Base-by-base conservation (phyloP, 2,329 filamentous ascomycete species). In the Shiraia sp. region DNA sequence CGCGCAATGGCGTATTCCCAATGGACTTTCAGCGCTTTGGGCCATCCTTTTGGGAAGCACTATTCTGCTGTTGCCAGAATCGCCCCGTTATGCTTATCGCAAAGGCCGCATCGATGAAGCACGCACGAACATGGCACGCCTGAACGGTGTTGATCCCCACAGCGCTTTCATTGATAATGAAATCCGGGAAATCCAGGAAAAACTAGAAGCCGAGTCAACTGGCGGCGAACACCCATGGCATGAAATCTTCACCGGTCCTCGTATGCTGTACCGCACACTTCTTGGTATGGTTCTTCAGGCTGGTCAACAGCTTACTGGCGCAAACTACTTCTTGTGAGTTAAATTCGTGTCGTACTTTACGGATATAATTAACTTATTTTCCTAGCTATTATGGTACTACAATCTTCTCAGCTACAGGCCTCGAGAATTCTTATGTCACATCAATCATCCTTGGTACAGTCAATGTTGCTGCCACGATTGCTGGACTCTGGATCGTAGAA, bases 271-370 rank as follows among this genome's bases (percentile, higher is more conserved):
- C 66, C 79, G 85, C 23, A 84, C 81, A 1, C 40, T 81, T 0
- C 73, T 87, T 0, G 84, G 84, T 25, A 79, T 87, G 39, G 64
- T 74, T 5, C 75, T 88, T 2, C 82, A 86, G 66, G 78, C 81
- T 28, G 79, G 83, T 10, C 83, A 87, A 65, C 85, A 87, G 63
- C 72, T 87, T 6, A 87, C 83, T 2, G 85, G 84, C 34, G 81
- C 80, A 49, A 85, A 85, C 69, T 85, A 82, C 70, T 85, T 83
- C 72, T 32, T 16, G 13, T 10, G 12, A 12, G 13, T 32, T 16
- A 10, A 14, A 17, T 9, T 32, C 29, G 8, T 17, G 17, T 15
- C 17, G 8, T 6, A 30, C 17, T 17, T 2, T 8, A 17, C n/a
- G 15, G 5, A 33, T 16, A 12, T 23, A 8, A 27, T 6, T 27